A percentile compares a stretch with the other conserved stretches of the same genome.
These are phyloP conservation scores for Antitrichia curtipendula DNA, from an alignment of 225 moss, liverwort and hornwort species.

Conservation along the genomic window DNA sequence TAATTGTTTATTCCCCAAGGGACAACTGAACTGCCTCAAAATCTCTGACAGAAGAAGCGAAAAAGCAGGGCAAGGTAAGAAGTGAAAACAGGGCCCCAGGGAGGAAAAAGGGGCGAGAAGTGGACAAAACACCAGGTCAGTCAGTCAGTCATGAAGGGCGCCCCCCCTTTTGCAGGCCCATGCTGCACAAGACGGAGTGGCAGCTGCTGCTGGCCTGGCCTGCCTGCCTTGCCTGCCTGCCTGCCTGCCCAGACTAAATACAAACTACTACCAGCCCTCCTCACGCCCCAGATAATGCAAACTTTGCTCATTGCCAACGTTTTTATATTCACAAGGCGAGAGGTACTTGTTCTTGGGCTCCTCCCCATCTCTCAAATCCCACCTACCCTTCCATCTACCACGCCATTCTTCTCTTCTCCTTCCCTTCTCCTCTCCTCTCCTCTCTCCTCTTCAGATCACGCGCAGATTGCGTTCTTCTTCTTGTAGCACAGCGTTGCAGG, in stretches of 20 bases:
- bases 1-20: background rate
- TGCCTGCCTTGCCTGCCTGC: background rate
- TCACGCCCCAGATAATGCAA: background rate
- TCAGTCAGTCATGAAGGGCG: background rate
- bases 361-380: background rate
- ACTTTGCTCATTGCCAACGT: background rate
- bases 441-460: background rate
- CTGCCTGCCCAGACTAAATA: background rate
- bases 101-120: background rate
- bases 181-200: background rate
- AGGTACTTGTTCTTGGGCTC: background rate
- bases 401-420: background rate
- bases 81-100: background rate
- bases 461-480: background rate
- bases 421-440: too few species aligned
- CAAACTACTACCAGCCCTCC: background rate
- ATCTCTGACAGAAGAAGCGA: background rate
- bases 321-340: background rate
- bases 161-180: background rate
- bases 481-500: background rate
- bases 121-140: background rate
- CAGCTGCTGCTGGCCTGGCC: background rate
- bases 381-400: conserved; percentile 19
- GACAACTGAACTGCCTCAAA: background rate
- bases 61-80: background rate